Evolutionary conservation across 2,329 filamentous ascomycete species (phyloP), one percentile per base, ranked within the genome.

Genomic region (Sporothrix pseudoabietina): DNA sequence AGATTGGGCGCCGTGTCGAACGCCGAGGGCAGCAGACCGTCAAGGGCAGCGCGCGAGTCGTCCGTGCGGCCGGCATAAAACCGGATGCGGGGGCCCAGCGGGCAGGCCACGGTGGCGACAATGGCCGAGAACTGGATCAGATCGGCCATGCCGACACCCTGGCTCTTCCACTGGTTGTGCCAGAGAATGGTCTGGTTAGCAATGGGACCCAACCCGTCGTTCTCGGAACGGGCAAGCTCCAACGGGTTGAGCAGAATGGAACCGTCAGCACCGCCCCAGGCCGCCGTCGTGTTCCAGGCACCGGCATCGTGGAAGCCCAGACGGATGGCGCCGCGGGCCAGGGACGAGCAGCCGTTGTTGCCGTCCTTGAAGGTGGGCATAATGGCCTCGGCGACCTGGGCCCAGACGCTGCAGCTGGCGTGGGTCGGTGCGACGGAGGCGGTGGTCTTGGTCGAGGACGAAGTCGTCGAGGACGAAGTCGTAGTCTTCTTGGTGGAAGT

Each of bases 91-190:
- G 86, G 86, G 0, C 87, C 86, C 14, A 83, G 82, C 0, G 86
- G 86, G 72, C 87, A 88, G 2, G 83, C 80, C 0, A 85, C 82
- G 7, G 84, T 84, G 5, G 84, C 86, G 41, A 85, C 78, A 6
- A 79, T 80, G 22, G 81, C 81, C 6, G 82, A 82, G 32, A 83
- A 80, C n/a, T 82, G 80, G 3, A 87, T 85, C 7, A 85, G 79
- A 47, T 85, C 79, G 9, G 81, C 81, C 80, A 71, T 81, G 79
- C 4, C 74, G 0, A 88, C 84, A 0, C 80, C 71, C 14, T 80
- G 78, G 74, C 82, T 80, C 44, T 85, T 82, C 73, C 85, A 86
- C 85, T 73, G 82, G 80, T 77, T 73, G 71, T 82, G 82, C 75
- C 86, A 81, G 0, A 75, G 71, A 35, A 79, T 78, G 6, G 83